Evolutionary conservation across 345 rosid species (phyloP), one percentile per base, ranked within the genome.

Genomic region (Arabidopsis thaliana): DNA sequence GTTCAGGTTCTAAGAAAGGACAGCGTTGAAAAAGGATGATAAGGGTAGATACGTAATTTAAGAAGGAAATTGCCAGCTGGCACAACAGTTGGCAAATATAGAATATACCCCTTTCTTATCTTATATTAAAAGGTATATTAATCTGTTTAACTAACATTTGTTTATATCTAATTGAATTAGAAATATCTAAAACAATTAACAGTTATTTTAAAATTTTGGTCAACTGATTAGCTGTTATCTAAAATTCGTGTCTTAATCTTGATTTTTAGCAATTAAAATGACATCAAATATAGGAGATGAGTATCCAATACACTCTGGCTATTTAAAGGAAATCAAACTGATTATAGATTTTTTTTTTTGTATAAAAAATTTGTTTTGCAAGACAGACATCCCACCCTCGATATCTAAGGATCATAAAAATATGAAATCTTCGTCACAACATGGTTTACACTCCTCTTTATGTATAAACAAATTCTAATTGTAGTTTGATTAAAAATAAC

Each of bases 301-400:
- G 25, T 51, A 13, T 41, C 20, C 30, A 8, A 59, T 59, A 36
- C 12, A 36, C 12, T 59, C 52, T 59, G 67, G 75, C 48, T 59
- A 34, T 60, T 48, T 25, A 44, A 60, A 38, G 22, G 37, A 67
- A 67, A 67, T 30, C 28, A 66, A 34, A 65, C 34, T 3, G 42
- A 74, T 16, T 2, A 14, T 28, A 37, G 4, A 37, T 51, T 59
- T 51, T 14, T 6, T 51, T 40, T 61, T 34, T 61, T 42, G 9
- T 14, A 52, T 42, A 52, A 61, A 42, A 58, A 49, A 16, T 16
- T 40, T 50, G 16, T 59, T 32, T 55, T 0, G 5, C 8, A 52
- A 60, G 12, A 76, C 67, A 59, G 69, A 68, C 74, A 76, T 60
- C 69, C 74, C 74, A 42, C 48, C 64, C 60, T 50, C 79, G 59